Evolutionary conservation across 495 filamentous ascomycete species (phyloP).

Genomic region (Mytilinidion resinicola): DNA sequence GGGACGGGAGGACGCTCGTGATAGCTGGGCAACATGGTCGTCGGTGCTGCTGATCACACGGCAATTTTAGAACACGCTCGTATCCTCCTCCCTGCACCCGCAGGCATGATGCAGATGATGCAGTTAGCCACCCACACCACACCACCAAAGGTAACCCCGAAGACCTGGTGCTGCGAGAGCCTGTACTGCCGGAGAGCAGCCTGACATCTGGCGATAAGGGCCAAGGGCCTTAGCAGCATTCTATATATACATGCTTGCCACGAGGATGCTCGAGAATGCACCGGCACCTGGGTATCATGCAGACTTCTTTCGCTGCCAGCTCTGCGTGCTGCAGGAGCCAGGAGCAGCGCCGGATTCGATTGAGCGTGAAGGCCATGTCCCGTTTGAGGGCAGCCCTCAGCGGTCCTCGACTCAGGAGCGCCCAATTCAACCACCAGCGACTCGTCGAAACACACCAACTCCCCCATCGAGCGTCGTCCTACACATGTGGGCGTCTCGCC

Average conservation of each 20-base stretch:
- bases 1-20: not conserved
- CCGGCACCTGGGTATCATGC: not conserved
- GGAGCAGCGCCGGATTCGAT: not conserved
- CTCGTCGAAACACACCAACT: not conserved
- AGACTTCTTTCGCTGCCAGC: not conserved
- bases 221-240: not conserved
- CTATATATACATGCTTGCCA: not conserved
- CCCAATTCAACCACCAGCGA: not conserved
- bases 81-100: too few species aligned
- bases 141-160: not conserved
- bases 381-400: not conserved
- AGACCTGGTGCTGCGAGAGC: not conserved
- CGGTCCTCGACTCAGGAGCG: not conserved
- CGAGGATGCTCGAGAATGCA: not conserved
- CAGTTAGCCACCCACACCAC: not conserved
- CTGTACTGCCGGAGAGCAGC: not conserved
- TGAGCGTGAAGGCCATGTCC: not conserved
- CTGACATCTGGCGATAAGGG: not conserved
- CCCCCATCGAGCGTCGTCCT: not conserved
- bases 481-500: not conserved
- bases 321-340: not conserved
- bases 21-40: not conserved
- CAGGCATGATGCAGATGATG: not conserved
- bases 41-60: not conserved
- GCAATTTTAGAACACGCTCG: conserved; percentile 4